Conservation (phyloP, 345 rosid species). For the Citrus mangshanensis region DNA sequence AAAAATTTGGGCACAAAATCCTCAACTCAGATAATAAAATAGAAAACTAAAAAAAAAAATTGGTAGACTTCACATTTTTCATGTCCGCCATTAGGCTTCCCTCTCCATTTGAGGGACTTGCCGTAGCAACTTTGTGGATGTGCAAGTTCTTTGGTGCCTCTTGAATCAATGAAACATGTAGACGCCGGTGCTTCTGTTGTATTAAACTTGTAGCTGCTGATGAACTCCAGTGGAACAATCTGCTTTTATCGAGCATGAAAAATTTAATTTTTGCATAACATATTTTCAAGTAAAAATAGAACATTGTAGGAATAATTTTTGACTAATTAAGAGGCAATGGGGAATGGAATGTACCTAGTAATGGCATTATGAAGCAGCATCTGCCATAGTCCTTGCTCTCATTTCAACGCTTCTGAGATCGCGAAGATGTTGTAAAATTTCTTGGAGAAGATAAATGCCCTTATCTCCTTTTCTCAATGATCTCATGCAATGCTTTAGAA, state of each 20-base stretch:
- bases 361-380: conserved; percentile 24
- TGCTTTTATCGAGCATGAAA: conserved; percentile 11
- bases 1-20: conserved; percentile 29
- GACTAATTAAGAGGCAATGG: not conserved
- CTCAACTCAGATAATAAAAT: not conserved
- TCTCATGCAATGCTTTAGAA: conserved; percentile 73
- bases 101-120: conserved; percentile 30
- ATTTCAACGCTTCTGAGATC: conserved; percentile 63
- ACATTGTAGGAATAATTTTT: not conserved
- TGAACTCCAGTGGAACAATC: conserved; percentile 24
- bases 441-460: conserved; percentile 73
- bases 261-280: not conserved
- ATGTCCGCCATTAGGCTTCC: conserved; percentile 32
- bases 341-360: conserved; percentile 22
- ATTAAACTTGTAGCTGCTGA: conserved; percentile 12
- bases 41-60: not conserved
- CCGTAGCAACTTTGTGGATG: not conserved
- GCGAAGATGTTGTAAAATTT: conserved; percentile 84
- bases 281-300: not conserved
- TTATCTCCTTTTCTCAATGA: conserved; percentile 94
- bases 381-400: conserved; percentile 41
- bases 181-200: conserved; percentile 1
- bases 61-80: conserved; percentile 14
- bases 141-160: conserved; percentile 5
- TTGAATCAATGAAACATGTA: not conserved